Conservation (phyloP, 2,329 filamentous ascomycete genomes). For the Microcera coccophila region DNA sequence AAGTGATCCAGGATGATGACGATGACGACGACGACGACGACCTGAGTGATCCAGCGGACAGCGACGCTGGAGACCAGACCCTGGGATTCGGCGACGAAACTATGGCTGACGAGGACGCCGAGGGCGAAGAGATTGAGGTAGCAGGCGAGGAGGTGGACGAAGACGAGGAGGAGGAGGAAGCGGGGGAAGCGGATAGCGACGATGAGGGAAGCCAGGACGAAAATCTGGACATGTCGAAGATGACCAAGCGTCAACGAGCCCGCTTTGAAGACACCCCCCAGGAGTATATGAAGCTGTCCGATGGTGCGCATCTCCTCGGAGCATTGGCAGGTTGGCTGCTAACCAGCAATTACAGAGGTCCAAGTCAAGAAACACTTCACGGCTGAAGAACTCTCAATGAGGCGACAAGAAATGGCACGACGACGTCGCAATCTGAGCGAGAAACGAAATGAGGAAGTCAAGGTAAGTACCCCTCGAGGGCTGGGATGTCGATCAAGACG, state of each 20-base stretch:
- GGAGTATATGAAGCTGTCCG: slow-evolving; percentile 57
- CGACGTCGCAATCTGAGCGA: slow-evolving; percentile 60
- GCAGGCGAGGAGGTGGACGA: slow-evolving; percentile 41
- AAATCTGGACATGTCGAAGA: slow-evolving; percentile 54
- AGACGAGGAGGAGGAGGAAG: slow-evolving; percentile 40
- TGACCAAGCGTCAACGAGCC: slow-evolving; percentile 59
- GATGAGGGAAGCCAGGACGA: slow-evolving; percentile 46
- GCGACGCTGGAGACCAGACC: slow-evolving; percentile 41
- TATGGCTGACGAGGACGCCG: slow-evolving; percentile 46
- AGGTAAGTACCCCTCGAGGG: slow-evolving; percentile 38
- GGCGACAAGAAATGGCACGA: slow-evolving; percentile 59
- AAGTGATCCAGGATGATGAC: slow-evolving; percentile 38
- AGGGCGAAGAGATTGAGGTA: slow-evolving; percentile 43
- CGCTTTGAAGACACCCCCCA: slow-evolving; percentile 54
- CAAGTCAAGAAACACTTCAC: slow-evolving; percentile 61
- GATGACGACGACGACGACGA: slow-evolving; percentile 50
- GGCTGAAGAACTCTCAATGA: slow-evolving; percentile 59
- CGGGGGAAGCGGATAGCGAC: slow-evolving; percentile 41
- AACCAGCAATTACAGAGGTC: slow-evolving; percentile 46
- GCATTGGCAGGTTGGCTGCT: slow-evolving; percentile 12
- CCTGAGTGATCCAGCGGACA: slow-evolving; percentile 54
- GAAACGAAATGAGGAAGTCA: slow-evolving; percentile 62
- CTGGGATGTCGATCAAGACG: slow-evolving; percentile 3
- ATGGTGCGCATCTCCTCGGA: slow-evolving; percentile 42
- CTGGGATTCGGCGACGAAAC: slow-evolving; percentile 43